Conservation (phyloP, 257 asterid species). For the Plantago ovata region DNA sequence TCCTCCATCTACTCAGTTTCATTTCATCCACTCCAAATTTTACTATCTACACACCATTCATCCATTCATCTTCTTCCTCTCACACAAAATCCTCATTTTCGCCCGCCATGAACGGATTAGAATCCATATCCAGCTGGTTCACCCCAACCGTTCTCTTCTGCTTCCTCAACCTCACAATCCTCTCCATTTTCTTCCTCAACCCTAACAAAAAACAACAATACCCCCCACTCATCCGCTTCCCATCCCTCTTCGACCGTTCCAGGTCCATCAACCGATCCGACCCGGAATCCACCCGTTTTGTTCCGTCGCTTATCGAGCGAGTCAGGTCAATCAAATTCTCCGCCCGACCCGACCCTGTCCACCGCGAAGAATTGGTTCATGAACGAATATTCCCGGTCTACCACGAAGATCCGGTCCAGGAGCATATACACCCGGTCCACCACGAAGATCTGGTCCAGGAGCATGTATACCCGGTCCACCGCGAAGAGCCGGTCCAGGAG, state of each 20-base stretch:
- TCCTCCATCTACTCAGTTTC: no score
- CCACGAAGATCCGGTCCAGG: no score
- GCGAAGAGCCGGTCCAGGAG: no score
- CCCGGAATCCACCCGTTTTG: conserved; percentile 7
- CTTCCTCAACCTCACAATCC: conserved; percentile 46
- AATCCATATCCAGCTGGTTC: conserved; percentile 31
- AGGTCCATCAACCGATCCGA: conserved; percentile 31
- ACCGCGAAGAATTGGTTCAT: no score
- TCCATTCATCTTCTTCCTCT: background rate
- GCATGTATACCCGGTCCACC: no score
- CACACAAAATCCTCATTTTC: no score
- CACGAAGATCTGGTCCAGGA: no score
- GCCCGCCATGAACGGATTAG: conserved; percentile 27
- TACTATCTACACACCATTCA: no score
- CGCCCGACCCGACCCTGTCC: conserved; percentile 6
- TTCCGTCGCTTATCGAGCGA: background rate
- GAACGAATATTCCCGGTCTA: no score
- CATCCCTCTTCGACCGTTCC: conserved; percentile 28
- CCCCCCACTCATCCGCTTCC: conserved; percentile 19
- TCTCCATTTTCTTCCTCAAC: conserved; percentile 39
- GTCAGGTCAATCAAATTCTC: conserved; percentile 13
- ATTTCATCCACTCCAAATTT: no score
- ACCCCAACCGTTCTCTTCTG: conserved; percentile 62
- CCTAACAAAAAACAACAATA: conserved; percentile 9
- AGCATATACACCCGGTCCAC: no score